A percentile compares a stretch with the other conserved stretches of the same genome.
These are phyloP conservation scores for Aspergillus caelatus DNA, from an alignment of 2,329 filamentous ascomycete species.

Conservation along the genomic window DNA sequence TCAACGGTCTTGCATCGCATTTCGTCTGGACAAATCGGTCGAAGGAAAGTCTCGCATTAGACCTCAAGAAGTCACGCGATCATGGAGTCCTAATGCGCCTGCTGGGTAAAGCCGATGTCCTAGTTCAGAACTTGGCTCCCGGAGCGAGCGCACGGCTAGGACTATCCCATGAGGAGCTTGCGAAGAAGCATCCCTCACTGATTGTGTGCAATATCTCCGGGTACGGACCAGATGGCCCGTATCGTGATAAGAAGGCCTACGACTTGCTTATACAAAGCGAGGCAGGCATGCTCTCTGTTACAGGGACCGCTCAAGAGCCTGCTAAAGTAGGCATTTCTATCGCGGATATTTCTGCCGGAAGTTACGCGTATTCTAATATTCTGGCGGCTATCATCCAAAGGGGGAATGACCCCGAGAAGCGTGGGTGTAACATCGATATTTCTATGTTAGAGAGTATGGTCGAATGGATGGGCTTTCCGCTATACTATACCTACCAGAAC, in stretches of 20 bases:
- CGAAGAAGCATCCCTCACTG: conserved; percentile 46
- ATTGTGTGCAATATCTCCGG: conserved; percentile 61
- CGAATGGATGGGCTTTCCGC: conserved; percentile 62
- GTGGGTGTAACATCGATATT: conserved; percentile 56
- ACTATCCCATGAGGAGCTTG: conserved; percentile 49
- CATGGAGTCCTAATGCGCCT: conserved; percentile 49
- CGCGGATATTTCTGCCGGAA: conserved; percentile 57
- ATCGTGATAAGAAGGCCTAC: conserved; percentile 59
- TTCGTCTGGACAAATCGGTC: conserved; percentile 61
- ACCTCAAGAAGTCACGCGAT: conserved; percentile 51
- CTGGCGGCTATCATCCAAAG: conserved; percentile 55
- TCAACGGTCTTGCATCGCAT: conserved; percentile 55
- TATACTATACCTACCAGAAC: conserved; percentile 57
- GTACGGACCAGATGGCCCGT: conserved; percentile 56
- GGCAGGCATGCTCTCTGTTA: conserved; percentile 56
- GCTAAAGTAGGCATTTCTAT: conserved; percentile 59
- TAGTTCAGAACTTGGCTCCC: conserved; percentile 59
- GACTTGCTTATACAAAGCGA: conserved; percentile 60
- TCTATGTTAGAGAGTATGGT: conserved; percentile 63
- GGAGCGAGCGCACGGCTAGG: conserved; percentile 54
- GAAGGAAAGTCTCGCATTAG: conserved; percentile 56
- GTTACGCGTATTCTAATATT: conserved; percentile 57
- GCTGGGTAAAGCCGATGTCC: conserved; percentile 51
- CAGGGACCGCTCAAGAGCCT: conserved; percentile 48
- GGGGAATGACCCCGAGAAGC: conserved; percentile 45